Percentiles rank a stretch among this genome's conserved stretches.
These are phyloP conservation scores for Cardamine occulta DNA, from an alignment of 345 rosid genomes.

Conservation along the genomic window DNA sequence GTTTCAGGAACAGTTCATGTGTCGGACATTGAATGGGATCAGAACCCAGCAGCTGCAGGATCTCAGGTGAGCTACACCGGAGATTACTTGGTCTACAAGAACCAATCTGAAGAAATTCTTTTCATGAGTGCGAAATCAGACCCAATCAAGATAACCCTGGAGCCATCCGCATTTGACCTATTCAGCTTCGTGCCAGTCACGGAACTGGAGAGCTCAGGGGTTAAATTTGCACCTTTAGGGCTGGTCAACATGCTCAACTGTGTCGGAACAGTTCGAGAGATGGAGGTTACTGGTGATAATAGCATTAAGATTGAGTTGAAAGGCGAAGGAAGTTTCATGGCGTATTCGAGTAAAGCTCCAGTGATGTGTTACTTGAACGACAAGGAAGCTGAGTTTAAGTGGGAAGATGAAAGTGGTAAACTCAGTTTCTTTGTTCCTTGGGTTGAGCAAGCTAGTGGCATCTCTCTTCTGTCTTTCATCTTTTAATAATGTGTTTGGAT, in stretches of 20 bases:
- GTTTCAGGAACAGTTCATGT: constrained; percentile 60
- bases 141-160: constrained; percentile 52
- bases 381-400: constrained; percentile 47
- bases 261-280: constrained; percentile 66
- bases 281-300: constrained; percentile 44
- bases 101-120: constrained; percentile 54
- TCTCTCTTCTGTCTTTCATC: constrained; percentile 52
- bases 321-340: constrained; percentile 70
- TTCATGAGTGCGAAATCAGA: constrained; percentile 45
- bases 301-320: constrained; percentile 51
- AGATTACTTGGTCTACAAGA: constrained; percentile 58
- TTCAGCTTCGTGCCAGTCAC: constrained; percentile 73
- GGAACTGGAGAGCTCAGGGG: constrained; percentile 42
- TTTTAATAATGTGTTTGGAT: constrained; percentile 34
- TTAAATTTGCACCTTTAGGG: constrained; percentile 71
- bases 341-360: constrained; percentile 60
- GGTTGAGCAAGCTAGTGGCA: constrained; percentile 61
- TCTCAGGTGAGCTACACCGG: constrained; percentile 50
- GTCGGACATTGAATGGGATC: constrained; percentile 85
- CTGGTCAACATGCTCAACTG: constrained; percentile 70
- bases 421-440: constrained; percentile 61
- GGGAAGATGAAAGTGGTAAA: constrained; percentile 56
- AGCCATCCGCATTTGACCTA: constrained; percentile 74
- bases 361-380: constrained; percentile 58
- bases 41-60: constrained; percentile 41